These are phyloP conservation scores for Lipomyces spencermartinsiae DNA, from an alignment of 805 yeast genomes.

Conservation along the genomic window DNA sequence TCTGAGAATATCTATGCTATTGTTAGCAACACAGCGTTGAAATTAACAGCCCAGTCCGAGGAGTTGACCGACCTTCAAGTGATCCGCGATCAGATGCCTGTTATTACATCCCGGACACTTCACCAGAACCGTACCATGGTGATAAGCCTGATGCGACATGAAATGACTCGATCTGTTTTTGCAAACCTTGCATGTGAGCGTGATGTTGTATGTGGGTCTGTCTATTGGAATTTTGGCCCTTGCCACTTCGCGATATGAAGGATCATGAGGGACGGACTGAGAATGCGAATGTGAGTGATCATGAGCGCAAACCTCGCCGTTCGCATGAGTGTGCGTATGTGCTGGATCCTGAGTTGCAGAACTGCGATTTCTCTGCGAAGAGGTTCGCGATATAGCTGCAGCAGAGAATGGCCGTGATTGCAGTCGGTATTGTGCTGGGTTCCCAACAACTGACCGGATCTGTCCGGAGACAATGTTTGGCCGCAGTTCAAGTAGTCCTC, in stretches of 20 bases:
- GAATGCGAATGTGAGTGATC: conserved; percentile 21
- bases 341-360: background rate
- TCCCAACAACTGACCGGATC: background rate
- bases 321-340: conserved; percentile 14
- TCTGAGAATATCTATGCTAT: conserved; percentile 30
- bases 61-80: conserved; percentile 56
- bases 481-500: background rate
- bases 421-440: background rate
- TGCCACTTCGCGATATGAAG: conserved; percentile 14
- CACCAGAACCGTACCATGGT: conserved; percentile 81
- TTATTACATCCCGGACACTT: conserved; percentile 91
- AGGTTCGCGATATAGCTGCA: background rate
- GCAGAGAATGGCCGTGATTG: background rate
- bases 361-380: background rate
- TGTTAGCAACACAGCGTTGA: background rate
- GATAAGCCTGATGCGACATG: conserved; percentile 92
- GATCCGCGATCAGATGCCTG: conserved; percentile 91
- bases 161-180: conserved; percentile 81
- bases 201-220: conserved; percentile 81
- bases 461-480: background rate
- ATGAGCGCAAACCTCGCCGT: conserved; percentile 10
- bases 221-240: conserved; percentile 51
- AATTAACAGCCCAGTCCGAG: background rate
- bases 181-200: conserved; percentile 92
- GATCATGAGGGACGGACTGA: background rate